Percentiles rank a stretch among this genome's conserved stretches.
Evolutionary conservation across 176 grass and related monocot species (phyloP).

Genomic region (Aechmea fasciata): DNA sequence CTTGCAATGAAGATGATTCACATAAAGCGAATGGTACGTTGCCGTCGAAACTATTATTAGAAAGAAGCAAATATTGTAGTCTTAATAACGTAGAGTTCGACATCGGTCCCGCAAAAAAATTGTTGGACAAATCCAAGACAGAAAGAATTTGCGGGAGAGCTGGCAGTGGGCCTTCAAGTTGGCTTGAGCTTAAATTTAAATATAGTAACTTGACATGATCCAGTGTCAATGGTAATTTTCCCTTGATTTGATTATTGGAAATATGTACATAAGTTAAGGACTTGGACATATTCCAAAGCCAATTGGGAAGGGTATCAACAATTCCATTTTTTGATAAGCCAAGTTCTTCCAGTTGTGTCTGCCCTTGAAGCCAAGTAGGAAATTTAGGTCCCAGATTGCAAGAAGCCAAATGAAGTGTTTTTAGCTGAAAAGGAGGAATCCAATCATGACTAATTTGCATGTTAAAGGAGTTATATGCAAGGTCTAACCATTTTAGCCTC

Average conservation of each 20-base stretch:
- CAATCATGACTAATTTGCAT: constrained; percentile 20
- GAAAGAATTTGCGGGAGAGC: not conserved
- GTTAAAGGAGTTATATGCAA: constrained; percentile 19
- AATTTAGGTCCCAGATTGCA: constrained; percentile 33
- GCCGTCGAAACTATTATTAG: constrained; percentile 17
- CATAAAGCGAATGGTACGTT: constrained; percentile 14
- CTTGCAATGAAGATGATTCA: not conserved
- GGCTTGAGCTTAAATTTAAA: constrained; percentile 32
- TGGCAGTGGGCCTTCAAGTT: constrained; percentile 20
- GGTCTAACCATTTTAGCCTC: constrained; percentile 8
- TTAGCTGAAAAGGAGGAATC: constrained; percentile 37
- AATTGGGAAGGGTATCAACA: constrained; percentile 29
- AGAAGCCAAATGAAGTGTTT: not conserved
- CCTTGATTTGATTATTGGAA: constrained; percentile 28
- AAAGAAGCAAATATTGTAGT: not conserved
- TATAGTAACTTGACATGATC: not conserved
- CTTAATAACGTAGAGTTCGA: not conserved
- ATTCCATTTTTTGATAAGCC: constrained; percentile 40
- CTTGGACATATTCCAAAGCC: constrained; percentile 31
- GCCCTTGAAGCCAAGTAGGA: constrained; percentile 44
- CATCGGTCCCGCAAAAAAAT: constrained; percentile 16
- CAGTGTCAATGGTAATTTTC: constrained; percentile 13
- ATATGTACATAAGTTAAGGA: not conserved
- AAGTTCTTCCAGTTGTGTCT: not conserved
- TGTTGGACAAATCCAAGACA: constrained; percentile 17